Percentiles rank a stretch among this genome's conserved stretches.
Evolutionary conservation across 768 basidiomycete species (phyloP).

Genomic region (Collybiopsis confluens): DNA sequence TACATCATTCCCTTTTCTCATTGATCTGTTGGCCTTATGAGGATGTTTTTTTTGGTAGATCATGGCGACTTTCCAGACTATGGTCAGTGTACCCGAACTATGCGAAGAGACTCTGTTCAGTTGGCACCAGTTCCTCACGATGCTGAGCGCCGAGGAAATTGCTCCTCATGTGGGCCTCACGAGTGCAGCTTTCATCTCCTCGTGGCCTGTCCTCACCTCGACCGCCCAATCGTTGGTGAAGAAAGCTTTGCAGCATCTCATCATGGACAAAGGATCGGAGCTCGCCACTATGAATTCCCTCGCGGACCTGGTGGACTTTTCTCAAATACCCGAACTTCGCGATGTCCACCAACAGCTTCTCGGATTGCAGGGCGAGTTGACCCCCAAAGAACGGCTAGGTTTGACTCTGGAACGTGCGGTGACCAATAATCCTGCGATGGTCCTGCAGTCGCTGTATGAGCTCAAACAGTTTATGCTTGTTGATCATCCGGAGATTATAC

Average conservation of each 20-base stretch:
- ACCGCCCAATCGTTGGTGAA: constrained; percentile 50
- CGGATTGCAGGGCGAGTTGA: constrained; percentile 42
- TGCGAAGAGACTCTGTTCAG: constrained; percentile 74
- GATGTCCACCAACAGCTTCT: constrained; percentile 39
- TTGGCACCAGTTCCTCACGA: constrained; percentile 75
- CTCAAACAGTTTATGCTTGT: constrained; percentile 60
- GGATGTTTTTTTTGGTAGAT: constrained; percentile 53
- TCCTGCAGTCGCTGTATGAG: constrained; percentile 69
- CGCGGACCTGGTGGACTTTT: constrained; percentile 78
- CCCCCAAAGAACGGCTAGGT: constrained; percentile 50
- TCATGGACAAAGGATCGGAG: constrained; percentile 37
- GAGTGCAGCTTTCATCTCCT: constrained; percentile 75
- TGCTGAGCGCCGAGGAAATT: constrained; percentile 63
- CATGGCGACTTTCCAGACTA: constrained; percentile 93
- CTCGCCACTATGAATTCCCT: constrained; percentile 41
- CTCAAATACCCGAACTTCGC: constrained; percentile 61
- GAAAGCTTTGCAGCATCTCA: constrained; percentile 62
- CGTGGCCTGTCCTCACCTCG: constrained; percentile 65
- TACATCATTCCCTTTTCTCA: neutral
- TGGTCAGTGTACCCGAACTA: constrained; percentile 70
- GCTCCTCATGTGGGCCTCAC: constrained; percentile 85
- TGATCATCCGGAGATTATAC: constrained; percentile 49
- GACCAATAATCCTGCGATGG: constrained; percentile 80
- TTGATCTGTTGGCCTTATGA: neutral
- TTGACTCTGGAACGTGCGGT: constrained; percentile 69